phyloP scores from a whole-genome alignment of 2,329 filamentous ascomycete genomes.

The Ophiostoma fasciatum region DNA sequence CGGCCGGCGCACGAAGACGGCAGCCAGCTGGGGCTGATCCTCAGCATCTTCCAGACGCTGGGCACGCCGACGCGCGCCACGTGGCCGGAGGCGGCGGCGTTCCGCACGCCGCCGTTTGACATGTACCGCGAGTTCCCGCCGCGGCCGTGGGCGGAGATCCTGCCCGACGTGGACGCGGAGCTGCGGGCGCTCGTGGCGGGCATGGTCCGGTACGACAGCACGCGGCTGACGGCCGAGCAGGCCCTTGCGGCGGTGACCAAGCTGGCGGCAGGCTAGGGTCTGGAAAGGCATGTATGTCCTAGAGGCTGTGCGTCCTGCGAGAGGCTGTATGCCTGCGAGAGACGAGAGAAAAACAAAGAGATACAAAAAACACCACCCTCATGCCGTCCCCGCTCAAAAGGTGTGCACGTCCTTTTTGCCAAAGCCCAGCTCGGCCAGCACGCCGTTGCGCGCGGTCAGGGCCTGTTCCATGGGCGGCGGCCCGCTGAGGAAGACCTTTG shows the following conservation, averaged over 20 bases:
- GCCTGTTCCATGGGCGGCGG: conserved; percentile 51
- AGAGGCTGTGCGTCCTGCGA: too few species aligned
- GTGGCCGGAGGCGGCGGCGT: conserved; percentile 66
- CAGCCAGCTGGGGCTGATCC: conserved; percentile 78
- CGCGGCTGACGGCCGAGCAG: conserved; percentile 47
- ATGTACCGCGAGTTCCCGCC: conserved; percentile 67
- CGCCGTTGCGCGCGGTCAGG: conserved; percentile 34
- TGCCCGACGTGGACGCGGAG: conserved; percentile 42
- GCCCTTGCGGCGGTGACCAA: background rate
- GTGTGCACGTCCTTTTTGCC: conserved; percentile 40
- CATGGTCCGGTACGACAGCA: conserved; percentile 59
- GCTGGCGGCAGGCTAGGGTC: too few species aligned
- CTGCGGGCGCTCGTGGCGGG: conserved; percentile 51
- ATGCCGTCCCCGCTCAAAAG: conserved; percentile 24
- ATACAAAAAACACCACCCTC: background rate
- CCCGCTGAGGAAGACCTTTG: conserved; percentile 54
- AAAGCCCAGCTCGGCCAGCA: conserved; percentile 43
- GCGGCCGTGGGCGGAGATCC: conserved; percentile 52
- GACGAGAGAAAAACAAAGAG: background rate
- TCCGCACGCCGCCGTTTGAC: conserved; percentile 70
- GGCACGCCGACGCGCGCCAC: conserved; percentile 67
- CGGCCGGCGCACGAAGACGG: conserved; percentile 60
- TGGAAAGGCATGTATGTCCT: too few species aligned
- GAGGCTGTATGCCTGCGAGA: too few species aligned
- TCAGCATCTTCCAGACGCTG: conserved; percentile 82